Base-by-base conservation (phyloP, 768 basidiomycete species). In the Multifurca ochricompacta region DNA sequence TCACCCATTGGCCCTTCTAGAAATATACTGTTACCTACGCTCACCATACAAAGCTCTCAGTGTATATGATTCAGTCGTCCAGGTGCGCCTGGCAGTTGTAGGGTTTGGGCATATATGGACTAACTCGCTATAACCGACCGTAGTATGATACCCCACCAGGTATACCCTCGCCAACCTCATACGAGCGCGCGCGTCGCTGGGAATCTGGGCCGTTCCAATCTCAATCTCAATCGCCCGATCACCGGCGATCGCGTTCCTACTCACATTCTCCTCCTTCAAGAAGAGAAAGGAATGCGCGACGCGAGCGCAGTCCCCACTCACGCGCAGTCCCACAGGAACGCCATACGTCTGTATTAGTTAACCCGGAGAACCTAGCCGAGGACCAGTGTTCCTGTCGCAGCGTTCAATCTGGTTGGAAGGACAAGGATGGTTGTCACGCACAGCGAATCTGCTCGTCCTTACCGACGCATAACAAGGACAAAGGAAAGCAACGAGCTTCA, bases 1-100 rank as follows among this genome's bases (percentile, higher is more conserved):
- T 44, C 39, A 36, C 19, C 19, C 30, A 18, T 42, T 7, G 34
- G n/a, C 36, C n/a, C 46, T 32, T 44, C 16, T 59, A 93, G 93
- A 97, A 69, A 77, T 96, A 35, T 96, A 95, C 66, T 80, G 78
- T 37, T 97, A 88, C 66, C 75, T 95, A 18, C 79, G 93, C 47
- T 94, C 91, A 8, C 93, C 93, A 2, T 95, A 82, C 67, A 81
- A 82, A 62, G 91, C 93, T 68, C 75, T 96, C 21, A 78, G 81
- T 48, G 74, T 80, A 10, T 97, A 94, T 65, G 93, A 97, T 66
- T 75, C 75, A 13, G 76, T 80, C 5, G 88, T 82, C 13, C 92
- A 96, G 80, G 92, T 88, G 62, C 59, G 53, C 14, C 36, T 16
- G 7, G 14, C 30, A 31, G 36, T 21, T 16, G 18, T 39, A 18